A percentile compares a stretch with the other conserved stretches of the same genome.
Evolutionary conservation across 2,329 filamentous ascomycete species (phyloP).

Genomic region (Colletotrichum chlorophyti): DNA sequence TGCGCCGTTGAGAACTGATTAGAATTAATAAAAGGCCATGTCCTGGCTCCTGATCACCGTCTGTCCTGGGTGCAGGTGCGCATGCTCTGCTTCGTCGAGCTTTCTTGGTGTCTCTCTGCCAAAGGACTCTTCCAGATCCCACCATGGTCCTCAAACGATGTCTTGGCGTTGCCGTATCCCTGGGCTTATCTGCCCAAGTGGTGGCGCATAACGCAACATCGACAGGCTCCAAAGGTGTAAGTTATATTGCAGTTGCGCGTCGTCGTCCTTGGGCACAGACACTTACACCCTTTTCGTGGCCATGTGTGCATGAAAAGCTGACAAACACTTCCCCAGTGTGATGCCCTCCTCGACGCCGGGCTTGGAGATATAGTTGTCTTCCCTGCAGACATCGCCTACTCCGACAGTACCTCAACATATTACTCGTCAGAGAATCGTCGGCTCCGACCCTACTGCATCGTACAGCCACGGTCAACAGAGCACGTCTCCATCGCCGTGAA

Average conservation of each 20-base stretch:
- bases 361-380: conserved; percentile 9
- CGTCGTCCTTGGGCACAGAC: too few species aligned
- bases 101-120: background rate
- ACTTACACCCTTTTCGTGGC: too few species aligned
- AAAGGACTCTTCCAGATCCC: background rate
- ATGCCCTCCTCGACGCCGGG: conserved; percentile 15
- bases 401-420: conserved; percentile 11
- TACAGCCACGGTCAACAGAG: conserved; percentile 31
- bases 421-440: conserved; percentile 34
- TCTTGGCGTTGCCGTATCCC: background rate
- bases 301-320: background rate
- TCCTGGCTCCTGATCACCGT: background rate
- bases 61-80: background rate
- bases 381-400: conserved; percentile 3
- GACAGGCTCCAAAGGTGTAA: conserved; percentile 1
- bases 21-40: background rate
- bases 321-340: conserved; percentile 3
- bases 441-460: conserved; percentile 34
- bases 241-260: too few species aligned
- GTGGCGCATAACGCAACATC: background rate
- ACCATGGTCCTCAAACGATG: background rate
- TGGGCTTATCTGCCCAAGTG: background rate
- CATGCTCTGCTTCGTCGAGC: background rate
- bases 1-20: too few species aligned
- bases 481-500: conserved; percentile 31